Evolutionary conservation across 2,329 filamentous ascomycete species (phyloP).

Genomic region (Fusarium ramigenum): DNA sequence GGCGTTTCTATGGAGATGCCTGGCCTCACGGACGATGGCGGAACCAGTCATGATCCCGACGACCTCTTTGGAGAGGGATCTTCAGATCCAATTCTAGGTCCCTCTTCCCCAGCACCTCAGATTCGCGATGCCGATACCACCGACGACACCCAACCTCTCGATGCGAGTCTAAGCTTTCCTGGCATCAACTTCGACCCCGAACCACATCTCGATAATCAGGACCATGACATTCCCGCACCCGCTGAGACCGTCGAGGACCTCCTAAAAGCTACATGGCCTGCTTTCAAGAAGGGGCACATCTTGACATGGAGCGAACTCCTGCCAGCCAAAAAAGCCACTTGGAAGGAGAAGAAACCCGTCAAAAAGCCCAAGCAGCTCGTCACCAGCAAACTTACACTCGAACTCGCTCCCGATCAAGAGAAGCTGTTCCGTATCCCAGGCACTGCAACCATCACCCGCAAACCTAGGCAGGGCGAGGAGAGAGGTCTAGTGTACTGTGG

Average conservation of each 20-base stretch:
- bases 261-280: conserved; percentile 81
- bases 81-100: conserved; percentile 55
- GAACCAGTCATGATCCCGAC: conserved; percentile 68
- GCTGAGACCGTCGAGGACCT: conserved; percentile 79
- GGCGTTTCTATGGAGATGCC: conserved; percentile 59
- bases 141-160: conserved; percentile 48
- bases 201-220: conserved; percentile 61
- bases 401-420: conserved; percentile 86
- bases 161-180: conserved; percentile 48
- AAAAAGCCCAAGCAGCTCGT: conserved; percentile 85
- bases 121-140: conserved; percentile 53
- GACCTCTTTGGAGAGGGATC: conserved; percentile 75
- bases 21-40: conserved; percentile 67
- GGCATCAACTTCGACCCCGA: conserved; percentile 61
- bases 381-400: conserved; percentile 87
- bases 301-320: conserved; percentile 86
- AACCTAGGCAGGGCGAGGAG: conserved; percentile 65
- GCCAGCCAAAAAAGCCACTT: conserved; percentile 80
- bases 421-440: conserved; percentile 82
- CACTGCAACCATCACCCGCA: conserved; percentile 61
- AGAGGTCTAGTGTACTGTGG: conserved; percentile 59
- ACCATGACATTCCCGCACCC: conserved; percentile 72
- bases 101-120: conserved; percentile 56
- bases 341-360: conserved; percentile 78
- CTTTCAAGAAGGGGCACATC: conserved; percentile 78